Evolutionary conservation across 495 filamentous ascomycete genomes (phyloP).

Genomic region (Penicillium subrubescens): DNA sequence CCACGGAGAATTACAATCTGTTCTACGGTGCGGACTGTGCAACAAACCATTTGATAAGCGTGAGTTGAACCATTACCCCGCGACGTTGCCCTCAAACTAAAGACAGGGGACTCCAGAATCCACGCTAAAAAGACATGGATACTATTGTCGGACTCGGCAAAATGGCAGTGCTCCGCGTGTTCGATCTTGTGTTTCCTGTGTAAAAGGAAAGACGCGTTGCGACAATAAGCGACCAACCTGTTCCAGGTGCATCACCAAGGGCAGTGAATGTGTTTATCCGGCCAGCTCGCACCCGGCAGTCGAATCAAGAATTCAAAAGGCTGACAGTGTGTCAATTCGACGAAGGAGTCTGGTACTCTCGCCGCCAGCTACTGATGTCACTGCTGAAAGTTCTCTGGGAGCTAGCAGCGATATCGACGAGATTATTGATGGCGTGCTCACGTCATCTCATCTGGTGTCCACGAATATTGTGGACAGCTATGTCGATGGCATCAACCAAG

Average conservation of each 20-base stretch:
- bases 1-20: conserved; percentile 25
- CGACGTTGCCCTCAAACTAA: not conserved
- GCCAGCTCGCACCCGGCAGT: conserved; percentile 17
- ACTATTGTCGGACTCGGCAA: conserved; percentile 49
- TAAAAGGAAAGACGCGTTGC: conserved; percentile 42
- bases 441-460: not conserved
- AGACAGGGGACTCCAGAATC: conserved; percentile 29
- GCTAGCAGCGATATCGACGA: not conserved
- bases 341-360: not conserved
- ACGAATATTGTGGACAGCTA: not conserved
- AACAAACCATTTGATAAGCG: conserved; percentile 48
- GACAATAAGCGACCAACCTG: conserved; percentile 43
- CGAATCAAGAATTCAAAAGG: not conserved
- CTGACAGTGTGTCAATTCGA: not conserved
- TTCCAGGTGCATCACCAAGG: conserved; percentile 44
- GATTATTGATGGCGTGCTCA: not conserved
- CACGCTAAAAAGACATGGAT: conserved; percentile 50
- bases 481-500: not conserved
- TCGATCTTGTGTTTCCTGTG: conserved; percentile 47
- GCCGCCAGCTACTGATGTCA: not conserved
- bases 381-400: not conserved
- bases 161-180: conserved; percentile 21
- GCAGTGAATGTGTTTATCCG: conserved; percentile 42
- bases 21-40: conserved; percentile 42
- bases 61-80: conserved; percentile 23